Conservation (phyloP, 805 yeast genomes). For the Metschnikowia similis region DNA sequence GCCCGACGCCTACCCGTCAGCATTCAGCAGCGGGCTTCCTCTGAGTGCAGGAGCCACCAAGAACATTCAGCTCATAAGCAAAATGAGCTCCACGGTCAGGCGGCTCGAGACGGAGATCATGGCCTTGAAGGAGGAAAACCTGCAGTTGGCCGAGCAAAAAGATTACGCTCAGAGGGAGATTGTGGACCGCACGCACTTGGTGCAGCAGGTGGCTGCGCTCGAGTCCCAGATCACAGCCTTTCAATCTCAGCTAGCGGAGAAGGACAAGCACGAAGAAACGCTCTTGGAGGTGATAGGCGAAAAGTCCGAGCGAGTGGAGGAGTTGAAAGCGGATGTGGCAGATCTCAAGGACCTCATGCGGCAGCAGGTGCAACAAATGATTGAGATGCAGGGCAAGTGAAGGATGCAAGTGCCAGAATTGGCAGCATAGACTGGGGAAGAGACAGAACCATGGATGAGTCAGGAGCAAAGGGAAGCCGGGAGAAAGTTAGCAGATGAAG, state of each 20-base stretch:
- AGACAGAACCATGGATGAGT: no score
- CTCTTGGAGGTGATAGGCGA: conserved; percentile 77
- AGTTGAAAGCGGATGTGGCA: conserved; percentile 78
- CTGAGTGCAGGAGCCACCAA: conserved; percentile 18
- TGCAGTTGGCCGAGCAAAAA: conserved; percentile 50
- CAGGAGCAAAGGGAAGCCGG: neutral
- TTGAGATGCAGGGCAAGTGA: conserved; percentile 14
- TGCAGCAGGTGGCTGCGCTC: conserved; percentile 28
- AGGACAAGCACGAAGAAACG: conserved; percentile 43
- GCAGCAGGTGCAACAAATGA: conserved; percentile 81
- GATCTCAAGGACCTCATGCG: conserved; percentile 84
- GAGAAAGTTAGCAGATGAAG: no score
- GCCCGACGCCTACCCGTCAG: conserved; percentile 8
- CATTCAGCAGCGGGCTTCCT: conserved; percentile 7
- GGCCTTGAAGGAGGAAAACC: conserved; percentile 60
- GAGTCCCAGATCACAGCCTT: conserved; percentile 25
- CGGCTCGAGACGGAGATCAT: conserved; percentile 75
- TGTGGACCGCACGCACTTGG: conserved; percentile 33
- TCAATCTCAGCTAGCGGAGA: conserved; percentile 29
- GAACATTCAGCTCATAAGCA: conserved; percentile 62
- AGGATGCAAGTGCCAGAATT: neutral
- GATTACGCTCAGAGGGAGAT: conserved; percentile 67
- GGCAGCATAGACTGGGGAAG: no score
- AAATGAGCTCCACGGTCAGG: conserved; percentile 71
- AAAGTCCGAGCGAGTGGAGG: conserved; percentile 80